These are phyloP conservation scores for Aspergillus amoenus DNA, from an alignment of 2,329 filamentous ascomycete genomes.

Conservation along the genomic window DNA sequence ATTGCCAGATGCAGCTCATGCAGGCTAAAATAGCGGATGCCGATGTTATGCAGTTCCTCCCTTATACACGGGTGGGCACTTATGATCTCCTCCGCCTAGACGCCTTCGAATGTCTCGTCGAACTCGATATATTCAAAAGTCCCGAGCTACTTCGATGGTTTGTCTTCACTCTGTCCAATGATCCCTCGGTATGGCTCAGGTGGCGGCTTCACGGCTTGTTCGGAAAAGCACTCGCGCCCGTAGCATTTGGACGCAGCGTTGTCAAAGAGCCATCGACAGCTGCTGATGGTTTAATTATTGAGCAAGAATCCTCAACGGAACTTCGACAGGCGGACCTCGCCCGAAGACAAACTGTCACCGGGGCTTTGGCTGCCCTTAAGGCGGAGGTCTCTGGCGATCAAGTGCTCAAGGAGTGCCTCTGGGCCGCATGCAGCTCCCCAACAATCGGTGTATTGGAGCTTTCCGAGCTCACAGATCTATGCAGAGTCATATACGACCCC, in stretches of 20 bases:
- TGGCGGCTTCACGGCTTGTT: conserved; percentile 53
- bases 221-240: conserved; percentile 55
- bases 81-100: conserved; percentile 60
- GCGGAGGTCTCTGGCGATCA: conserved; percentile 50
- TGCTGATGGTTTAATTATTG: conserved; percentile 54
- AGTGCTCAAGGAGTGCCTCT: conserved; percentile 54
- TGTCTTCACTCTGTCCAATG: conserved; percentile 56
- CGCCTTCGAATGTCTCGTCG: conserved; percentile 59
- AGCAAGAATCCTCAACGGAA: conserved; percentile 54
- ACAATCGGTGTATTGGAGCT: conserved; percentile 54
- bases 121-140: conserved; percentile 54
- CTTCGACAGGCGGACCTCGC: conserved; percentile 55
- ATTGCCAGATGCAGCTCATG: conserved; percentile 58
- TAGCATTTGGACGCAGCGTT: conserved; percentile 57
- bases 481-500: conserved; percentile 55
- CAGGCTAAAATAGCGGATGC: conserved; percentile 53
- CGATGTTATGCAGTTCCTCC: conserved; percentile 58
- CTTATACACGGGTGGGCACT: conserved; percentile 60
- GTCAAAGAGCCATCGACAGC: conserved; percentile 31
- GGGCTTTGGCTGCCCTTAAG: conserved; percentile 58
- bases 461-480: conserved; percentile 58
- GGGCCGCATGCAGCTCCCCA: conserved; percentile 56
- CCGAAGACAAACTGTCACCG: conserved; percentile 57
- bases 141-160: conserved; percentile 56
- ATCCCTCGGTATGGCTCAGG: conserved; percentile 59